Conservation (phyloP, 2,329 filamentous ascomycete species). For the Fusarium sp. region DNA sequence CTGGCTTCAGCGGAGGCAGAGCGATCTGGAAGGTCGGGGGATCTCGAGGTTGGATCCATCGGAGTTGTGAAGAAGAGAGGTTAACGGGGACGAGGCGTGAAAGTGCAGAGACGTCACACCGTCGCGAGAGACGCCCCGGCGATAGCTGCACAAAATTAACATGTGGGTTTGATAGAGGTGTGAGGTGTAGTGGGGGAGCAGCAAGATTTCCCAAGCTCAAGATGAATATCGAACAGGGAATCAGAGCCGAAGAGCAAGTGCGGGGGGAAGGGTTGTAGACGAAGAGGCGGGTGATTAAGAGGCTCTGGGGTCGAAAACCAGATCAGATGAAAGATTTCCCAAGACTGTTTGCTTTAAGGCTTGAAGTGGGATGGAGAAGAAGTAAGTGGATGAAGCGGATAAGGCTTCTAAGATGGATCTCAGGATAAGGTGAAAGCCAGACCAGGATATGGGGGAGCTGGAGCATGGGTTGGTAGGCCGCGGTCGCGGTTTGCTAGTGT, state of each 20-base stretch:
- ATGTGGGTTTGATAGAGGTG: slow-evolving; percentile 60
- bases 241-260: slow-evolving; percentile 26
- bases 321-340: slow-evolving; percentile 27
- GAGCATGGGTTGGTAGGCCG: slow-evolving; percentile 51
- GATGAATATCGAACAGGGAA: slow-evolving; percentile 20
- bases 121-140: slow-evolving; percentile 66
- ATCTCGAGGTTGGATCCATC: slow-evolving; percentile 66
- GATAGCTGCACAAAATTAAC: slow-evolving; percentile 66
- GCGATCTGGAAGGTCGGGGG: slow-evolving; percentile 67
- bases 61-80: slow-evolving; percentile 55
- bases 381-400: slow-evolving; percentile 35
- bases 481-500: slow-evolving; percentile 52
- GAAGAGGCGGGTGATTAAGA: slow-evolving; percentile 29
- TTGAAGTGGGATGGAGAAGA: slow-evolving; percentile 42
- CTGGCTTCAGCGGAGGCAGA: slow-evolving; percentile 72
- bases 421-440: slow-evolving; percentile 26
- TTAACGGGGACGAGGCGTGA: slow-evolving; percentile 55
- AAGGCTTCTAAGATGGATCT: slow-evolving; percentile 42
- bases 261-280: slow-evolving; percentile 1
- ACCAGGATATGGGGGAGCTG: slow-evolving; percentile 43
- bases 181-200: slow-evolving; percentile 37
- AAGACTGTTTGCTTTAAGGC: slow-evolving; percentile 33
- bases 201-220: slow-evolving; percentile 35
- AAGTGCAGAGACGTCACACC: slow-evolving; percentile 63
- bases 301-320: slow-evolving; percentile 14